Conservation (phyloP, 768 basidiomycete species). For the Kwoniella mangroviensis region DNA sequence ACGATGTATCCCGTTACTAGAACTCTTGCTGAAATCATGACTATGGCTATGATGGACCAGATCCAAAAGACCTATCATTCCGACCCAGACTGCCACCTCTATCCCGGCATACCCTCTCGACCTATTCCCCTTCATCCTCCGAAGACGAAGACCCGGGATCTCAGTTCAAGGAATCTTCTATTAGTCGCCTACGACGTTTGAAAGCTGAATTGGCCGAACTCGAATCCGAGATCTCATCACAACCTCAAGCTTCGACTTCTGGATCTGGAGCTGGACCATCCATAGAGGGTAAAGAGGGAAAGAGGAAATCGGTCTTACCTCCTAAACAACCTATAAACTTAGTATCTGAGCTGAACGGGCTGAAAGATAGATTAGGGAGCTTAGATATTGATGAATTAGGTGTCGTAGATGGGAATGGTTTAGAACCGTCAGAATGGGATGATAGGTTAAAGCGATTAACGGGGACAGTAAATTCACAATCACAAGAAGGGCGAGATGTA, state of each 20-base stretch:
- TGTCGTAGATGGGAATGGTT: slow-evolving; percentile 2
- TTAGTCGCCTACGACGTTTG: slow-evolving; percentile 61
- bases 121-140: slow-evolving; percentile 27
- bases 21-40: neutral
- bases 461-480: neutral
- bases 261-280: neutral
- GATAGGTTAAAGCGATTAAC: slow-evolving; percentile 3
- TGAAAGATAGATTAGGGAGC: slow-evolving; percentile 39
- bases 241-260: slow-evolving; percentile 1
- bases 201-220: slow-evolving; percentile 79
- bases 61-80: slow-evolving; percentile 29
- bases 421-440: slow-evolving; percentile 12
- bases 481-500: neutral
- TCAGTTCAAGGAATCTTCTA: slow-evolving; percentile 52
- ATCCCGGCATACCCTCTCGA: slow-evolving; percentile 15
- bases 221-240: slow-evolving; percentile 60
- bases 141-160: slow-evolving; percentile 17
- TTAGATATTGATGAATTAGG: slow-evolving; percentile 23
- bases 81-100: slow-evolving; percentile 47
- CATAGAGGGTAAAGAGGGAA: slow-evolving; percentile 59
- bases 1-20: neutral
- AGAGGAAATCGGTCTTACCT: slow-evolving; percentile 63
- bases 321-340: slow-evolving; percentile 31
- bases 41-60: slow-evolving; percentile 11
- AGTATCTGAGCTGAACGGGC: slow-evolving; percentile 25